These are phyloP conservation scores for Stevia rebaudiana DNA, from an alignment of 140 eudicot genomes.

Conservation along the genomic window DNA sequence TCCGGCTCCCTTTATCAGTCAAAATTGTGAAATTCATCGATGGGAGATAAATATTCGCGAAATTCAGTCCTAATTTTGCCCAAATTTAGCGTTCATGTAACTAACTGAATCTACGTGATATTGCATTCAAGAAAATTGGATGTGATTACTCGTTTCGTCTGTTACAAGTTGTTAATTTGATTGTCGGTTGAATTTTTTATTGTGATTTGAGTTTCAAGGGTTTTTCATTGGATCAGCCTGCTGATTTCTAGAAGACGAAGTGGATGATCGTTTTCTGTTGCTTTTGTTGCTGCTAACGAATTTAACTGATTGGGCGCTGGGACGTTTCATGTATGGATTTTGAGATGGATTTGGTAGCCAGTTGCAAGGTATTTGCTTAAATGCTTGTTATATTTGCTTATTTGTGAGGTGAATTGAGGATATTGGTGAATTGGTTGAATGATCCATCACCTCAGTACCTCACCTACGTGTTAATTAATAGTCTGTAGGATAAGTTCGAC, in stretches of 20 bases:
- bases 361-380: constrained; percentile 60
- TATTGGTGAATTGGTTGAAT: constrained; percentile 1
- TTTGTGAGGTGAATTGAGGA: constrained; percentile 12
- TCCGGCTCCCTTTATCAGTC: constrained; percentile 37
- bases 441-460: background rate
- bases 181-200: background rate
- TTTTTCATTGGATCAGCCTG: constrained; percentile 27
- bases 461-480: background rate
- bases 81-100: constrained; percentile 4
- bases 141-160: background rate
- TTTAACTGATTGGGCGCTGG: background rate
- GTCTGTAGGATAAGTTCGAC: background rate
- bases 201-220: constrained; percentile 11
- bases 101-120: background rate
- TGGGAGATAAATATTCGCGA: constrained; percentile 19
- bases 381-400: constrained; percentile 4
- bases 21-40: constrained; percentile 23
- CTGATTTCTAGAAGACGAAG: background rate
- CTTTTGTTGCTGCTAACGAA: constrained; percentile 22
- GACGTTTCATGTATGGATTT: constrained; percentile 3
- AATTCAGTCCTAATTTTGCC: constrained; percentile 10
- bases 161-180: background rate
- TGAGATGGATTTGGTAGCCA: constrained; percentile 72
- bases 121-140: constrained; percentile 12
- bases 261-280: constrained; percentile 10